A percentile compares a stretch with the other conserved stretches of the same genome.
phyloP scores from a whole-genome alignment of 768 basidiomycete species.

The Hypholoma sublateritium region DNA sequence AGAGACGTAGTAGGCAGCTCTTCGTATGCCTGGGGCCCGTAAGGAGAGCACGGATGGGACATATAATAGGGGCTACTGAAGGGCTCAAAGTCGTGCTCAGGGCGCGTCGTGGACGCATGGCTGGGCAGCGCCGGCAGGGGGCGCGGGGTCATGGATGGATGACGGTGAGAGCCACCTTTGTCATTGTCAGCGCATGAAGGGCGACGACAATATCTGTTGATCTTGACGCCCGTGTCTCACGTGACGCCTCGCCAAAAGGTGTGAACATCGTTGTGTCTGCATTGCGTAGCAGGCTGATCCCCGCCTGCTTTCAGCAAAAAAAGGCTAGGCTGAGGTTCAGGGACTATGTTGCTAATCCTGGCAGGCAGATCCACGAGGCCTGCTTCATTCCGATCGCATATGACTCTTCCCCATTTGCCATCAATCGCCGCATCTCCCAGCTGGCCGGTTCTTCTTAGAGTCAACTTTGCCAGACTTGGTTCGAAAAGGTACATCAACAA shows the following conservation, averaged over 20 bases:
- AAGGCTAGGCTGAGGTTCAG: neutral
- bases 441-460: neutral
- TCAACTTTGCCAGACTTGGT: too few species aligned
- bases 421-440: neutral
- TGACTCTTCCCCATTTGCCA: conserved; percentile 17
- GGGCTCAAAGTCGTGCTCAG: too few species aligned
- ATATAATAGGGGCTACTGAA: conserved; percentile 31
- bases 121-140: too few species aligned
- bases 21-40: conserved; percentile 40
- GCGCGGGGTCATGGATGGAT: too few species aligned
- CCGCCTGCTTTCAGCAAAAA: too few species aligned
- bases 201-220: neutral
- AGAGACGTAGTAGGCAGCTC: conserved; percentile 45
- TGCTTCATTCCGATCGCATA: conserved; percentile 31
- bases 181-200: conserved; percentile 3
- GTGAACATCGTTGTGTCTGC: neutral
- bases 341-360: neutral
- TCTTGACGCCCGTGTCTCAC: neutral
- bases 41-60: conserved; percentile 42
- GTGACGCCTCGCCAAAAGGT: neutral
- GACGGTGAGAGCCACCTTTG: neutral
- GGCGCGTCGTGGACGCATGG: too few species aligned
- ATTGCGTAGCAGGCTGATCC: too few species aligned
- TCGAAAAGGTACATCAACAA: too few species aligned
- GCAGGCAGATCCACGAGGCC: conserved; percentile 35